Percentiles rank a stretch among this genome's conserved stretches.
phyloP scores from a whole-genome alignment of 129 eudicot species.

The Pittosporum tobira region DNA sequence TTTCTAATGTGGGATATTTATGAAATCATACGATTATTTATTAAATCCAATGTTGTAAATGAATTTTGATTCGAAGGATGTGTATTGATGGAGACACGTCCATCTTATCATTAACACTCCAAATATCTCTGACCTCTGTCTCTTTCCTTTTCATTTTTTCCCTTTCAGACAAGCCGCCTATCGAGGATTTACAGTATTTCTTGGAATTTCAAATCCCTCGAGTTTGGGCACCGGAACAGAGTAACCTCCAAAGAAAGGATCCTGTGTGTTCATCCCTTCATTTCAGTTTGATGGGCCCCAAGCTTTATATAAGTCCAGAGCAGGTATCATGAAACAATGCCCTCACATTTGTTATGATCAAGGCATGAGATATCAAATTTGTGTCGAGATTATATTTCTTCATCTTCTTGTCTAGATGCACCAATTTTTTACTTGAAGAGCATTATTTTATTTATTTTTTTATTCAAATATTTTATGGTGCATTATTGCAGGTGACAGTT shows the following conservation, averaged over 20 bases:
- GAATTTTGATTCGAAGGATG: neutral
- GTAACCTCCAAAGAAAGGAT: slow-evolving; percentile 75
- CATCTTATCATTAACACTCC: neutral
- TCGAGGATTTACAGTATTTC: slow-evolving; percentile 87
- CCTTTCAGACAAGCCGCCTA: slow-evolving; percentile 77
- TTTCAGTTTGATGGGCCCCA: slow-evolving; percentile 95
- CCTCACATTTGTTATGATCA: neutral
- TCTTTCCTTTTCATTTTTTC: neutral
- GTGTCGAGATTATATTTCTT: neutral
- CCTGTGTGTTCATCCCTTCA: slow-evolving; percentile 83
- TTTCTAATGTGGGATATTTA: no score
- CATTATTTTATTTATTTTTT: neutral
- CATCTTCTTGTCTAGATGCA: neutral
- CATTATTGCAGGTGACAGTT: slow-evolving; percentile 55
- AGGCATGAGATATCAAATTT: slow-evolving; percentile 3
- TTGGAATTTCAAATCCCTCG: slow-evolving; percentile 83
- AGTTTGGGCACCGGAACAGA: slow-evolving; percentile 91
- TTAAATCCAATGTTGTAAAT: neutral
- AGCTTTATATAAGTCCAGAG: slow-evolving; percentile 79
- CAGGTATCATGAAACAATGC: slow-evolving; percentile 41
- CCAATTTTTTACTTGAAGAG: no score
- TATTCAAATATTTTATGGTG: neutral
- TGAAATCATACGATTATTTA: no score
- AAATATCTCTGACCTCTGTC: neutral
- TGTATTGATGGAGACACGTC: neutral